A percentile compares a stretch with the other conserved stretches of the same genome.
phyloP scores from a whole-genome alignment of 177 flowering plant genomes.

The Vitis hybrid region DNA sequence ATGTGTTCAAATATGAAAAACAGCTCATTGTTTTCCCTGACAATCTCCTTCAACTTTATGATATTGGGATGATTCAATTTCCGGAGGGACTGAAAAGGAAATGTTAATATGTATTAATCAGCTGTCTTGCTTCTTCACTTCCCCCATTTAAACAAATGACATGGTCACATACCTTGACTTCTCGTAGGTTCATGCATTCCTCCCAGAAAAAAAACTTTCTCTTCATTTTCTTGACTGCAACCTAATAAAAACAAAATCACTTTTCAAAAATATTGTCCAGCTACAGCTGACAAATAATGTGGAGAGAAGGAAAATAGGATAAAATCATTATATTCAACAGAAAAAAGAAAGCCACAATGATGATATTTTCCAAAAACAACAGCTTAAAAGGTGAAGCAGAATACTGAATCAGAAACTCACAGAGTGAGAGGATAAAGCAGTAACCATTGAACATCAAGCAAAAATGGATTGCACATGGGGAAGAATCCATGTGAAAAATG shows the following conservation, averaged over 20 bases:
- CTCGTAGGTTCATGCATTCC: slow-evolving; percentile 75
- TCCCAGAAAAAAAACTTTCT: slow-evolving; percentile 82
- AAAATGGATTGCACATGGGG: not conserved
- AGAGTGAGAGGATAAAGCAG: not conserved
- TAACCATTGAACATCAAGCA: not conserved
- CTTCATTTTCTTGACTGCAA: slow-evolving; percentile 95
- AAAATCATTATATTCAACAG: too few relatives aligned
- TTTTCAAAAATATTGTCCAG: not conserved
- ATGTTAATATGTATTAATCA: not conserved
- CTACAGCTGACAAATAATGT: too few relatives aligned
- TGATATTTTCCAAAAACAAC: too few relatives aligned
- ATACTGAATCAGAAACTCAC: not conserved
- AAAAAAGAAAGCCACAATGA: too few relatives aligned
- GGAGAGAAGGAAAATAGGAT: too few relatives aligned
- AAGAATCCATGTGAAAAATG: not conserved
- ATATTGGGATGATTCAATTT: slow-evolving; percentile 80
- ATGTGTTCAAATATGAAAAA: slow-evolving; percentile 81
- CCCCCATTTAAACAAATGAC: not conserved
- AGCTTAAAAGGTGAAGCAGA: too few relatives aligned
- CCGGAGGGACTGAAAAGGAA: slow-evolving; percentile 62
- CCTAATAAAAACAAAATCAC: slow-evolving; percentile 35
- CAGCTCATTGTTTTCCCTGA: slow-evolving; percentile 66
- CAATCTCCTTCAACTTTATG: slow-evolving; percentile 72
- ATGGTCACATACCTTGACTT: slow-evolving; percentile 61
- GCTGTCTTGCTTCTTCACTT: too few relatives aligned